A percentile compares a stretch with the other conserved stretches of the same genome.
Conservation (phyloP, 495 filamentous ascomycete genomes). For the Aspergillus campestris region DNA sequence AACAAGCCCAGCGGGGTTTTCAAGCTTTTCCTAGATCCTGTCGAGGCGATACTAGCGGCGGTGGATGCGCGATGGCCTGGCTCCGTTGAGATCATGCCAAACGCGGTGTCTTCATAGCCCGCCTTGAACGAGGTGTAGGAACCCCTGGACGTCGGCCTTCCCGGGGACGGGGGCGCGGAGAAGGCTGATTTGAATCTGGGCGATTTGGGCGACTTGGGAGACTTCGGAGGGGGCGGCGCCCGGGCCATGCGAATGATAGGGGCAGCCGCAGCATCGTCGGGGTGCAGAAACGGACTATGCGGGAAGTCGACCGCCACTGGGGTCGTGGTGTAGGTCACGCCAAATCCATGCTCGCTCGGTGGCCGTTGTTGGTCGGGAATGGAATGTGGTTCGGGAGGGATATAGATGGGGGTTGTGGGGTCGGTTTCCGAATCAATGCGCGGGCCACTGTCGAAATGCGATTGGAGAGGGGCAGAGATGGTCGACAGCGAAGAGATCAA, state of each 20-base stretch:
- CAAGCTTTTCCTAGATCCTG: constrained; percentile 34
- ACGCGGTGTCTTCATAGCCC: constrained; percentile 25
- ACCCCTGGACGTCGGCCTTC: constrained; percentile 29
- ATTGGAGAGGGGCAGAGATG: constrained; percentile 68
- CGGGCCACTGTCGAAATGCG: constrained; percentile 61
- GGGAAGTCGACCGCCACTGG: constrained; percentile 26
- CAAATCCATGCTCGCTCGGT: constrained; percentile 46
- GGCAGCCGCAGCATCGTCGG: constrained; percentile 67
- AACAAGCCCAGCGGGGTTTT: constrained; percentile 26
- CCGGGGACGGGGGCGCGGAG: constrained; percentile 12
- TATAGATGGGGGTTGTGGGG: constrained; percentile 38
- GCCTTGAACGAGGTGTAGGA: constrained; percentile 31
- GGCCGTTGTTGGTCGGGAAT: constrained; percentile 13
- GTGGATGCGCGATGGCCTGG: constrained; percentile 31
- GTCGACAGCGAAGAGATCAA: constrained; percentile 86
- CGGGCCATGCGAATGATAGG: constrained; percentile 83
- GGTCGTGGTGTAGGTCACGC: constrained; percentile 61
- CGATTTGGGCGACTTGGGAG: constrained; percentile 67
- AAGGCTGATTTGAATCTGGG: constrained; percentile 32
- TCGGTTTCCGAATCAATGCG: constrained; percentile 39
- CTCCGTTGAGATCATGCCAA: constrained; percentile 38
- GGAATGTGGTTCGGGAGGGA: constrained; percentile 27
- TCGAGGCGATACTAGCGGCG: constrained; percentile 34
- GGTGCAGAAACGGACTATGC: constrained; percentile 43
- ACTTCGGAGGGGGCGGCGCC: constrained; percentile 63